phyloP scores from a whole-genome alignment of 768 basidiomycete species.

The Cystofilobasidium capitatum region DNA sequence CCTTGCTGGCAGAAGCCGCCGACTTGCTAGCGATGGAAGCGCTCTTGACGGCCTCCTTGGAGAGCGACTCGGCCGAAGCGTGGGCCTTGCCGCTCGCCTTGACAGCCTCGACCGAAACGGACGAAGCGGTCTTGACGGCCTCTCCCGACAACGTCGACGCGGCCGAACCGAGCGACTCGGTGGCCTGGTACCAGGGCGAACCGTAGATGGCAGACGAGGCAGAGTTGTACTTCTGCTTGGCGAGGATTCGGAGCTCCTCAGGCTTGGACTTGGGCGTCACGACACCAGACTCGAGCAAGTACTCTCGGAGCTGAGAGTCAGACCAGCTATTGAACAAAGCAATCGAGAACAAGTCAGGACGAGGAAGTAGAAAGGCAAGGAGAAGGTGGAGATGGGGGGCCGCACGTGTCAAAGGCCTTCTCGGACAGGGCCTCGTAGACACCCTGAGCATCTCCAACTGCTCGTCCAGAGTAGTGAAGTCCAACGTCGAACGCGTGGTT shows the following conservation, averaged over 20 bases:
- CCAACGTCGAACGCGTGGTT: conserved; percentile 9
- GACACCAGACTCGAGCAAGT: conserved; percentile 76
- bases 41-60: too few species aligned
- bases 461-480: conserved; percentile 18
- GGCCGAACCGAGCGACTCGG: conserved; percentile 21
- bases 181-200: conserved; percentile 40
- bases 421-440: conserved; percentile 23
- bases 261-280: conserved; percentile 67
- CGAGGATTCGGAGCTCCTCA: conserved; percentile 69
- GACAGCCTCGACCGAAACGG: conserved; percentile 25
- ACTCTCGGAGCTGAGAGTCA: conserved; percentile 69
- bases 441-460: conserved; percentile 22
- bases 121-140: conserved; percentile 31
- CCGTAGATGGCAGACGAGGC: not conserved
- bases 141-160: not conserved
- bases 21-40: too few species aligned
- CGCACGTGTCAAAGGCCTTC: conserved; percentile 23
- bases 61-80: not conserved
- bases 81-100: not conserved
- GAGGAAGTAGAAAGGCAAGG: not conserved
- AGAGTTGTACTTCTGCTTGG: conserved; percentile 49
- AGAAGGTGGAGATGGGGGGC: not conserved
- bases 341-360: not conserved
- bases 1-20: conserved; percentile 27
- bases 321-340: conserved; percentile 50